Evolutionary conservation across 2,329 filamentous ascomycete genomes (phyloP).

Genomic region (Mariannaea elegans): DNA sequence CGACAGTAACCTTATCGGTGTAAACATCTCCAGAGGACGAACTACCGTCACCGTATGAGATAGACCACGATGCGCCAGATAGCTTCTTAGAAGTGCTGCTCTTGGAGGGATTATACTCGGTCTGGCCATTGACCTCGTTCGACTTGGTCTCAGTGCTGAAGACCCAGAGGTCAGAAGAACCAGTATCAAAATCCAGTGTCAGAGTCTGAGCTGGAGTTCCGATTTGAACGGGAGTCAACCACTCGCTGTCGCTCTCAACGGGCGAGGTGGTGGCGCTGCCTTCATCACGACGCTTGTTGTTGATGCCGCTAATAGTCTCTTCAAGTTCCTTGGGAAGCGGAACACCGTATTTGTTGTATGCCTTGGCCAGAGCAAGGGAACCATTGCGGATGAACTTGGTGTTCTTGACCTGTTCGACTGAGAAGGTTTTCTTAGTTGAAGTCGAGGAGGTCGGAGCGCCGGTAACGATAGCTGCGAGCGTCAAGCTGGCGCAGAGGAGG

Average conservation of each 20-base stretch:
- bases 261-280: conserved; percentile 44
- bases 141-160: conserved; percentile 55
- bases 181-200: conserved; percentile 56
- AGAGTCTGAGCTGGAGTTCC: conserved; percentile 54
- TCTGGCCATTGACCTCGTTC: conserved; percentile 46
- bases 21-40: conserved; percentile 54
- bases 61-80: conserved; percentile 50
- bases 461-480: background rate
- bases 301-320: conserved; percentile 6
- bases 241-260: conserved; percentile 46
- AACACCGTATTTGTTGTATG: conserved; percentile 49
- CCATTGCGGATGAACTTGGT: conserved; percentile 45
- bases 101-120: conserved; percentile 48
- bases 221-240: conserved; percentile 51
- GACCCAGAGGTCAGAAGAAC: conserved; percentile 59
- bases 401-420: conserved; percentile 50
- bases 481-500: conserved; percentile 11
- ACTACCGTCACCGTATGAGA: conserved; percentile 56
- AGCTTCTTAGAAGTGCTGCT: conserved; percentile 50
- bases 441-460: conserved; percentile 1
- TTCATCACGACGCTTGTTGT: conserved; percentile 27
- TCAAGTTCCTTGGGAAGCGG: conserved; percentile 44
- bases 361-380: conserved; percentile 43
- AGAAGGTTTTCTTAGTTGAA: conserved; percentile 25
- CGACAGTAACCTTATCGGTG: conserved; percentile 53